Conservation (phyloP, 805 yeast genomes). For the Candida pseudofarinosa region DNA sequence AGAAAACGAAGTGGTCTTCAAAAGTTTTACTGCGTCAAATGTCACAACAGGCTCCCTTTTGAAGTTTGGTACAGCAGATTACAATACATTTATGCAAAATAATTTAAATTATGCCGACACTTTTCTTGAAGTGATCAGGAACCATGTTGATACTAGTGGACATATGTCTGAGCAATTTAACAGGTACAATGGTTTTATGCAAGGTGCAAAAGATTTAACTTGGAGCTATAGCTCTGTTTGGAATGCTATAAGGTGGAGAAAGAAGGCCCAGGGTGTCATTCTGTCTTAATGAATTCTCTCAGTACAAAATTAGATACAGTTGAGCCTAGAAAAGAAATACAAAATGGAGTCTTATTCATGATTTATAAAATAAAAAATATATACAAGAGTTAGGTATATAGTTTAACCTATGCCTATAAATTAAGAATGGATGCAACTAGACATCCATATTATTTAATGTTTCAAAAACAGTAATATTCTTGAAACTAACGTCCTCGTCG, state of each 20-base stretch:
- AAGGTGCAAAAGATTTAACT: constrained; percentile 83
- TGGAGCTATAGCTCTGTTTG: constrained; percentile 87
- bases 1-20: constrained; percentile 25
- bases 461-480: constrained; percentile 33
- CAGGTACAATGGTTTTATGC: constrained; percentile 73
- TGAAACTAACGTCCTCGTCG: constrained; percentile 11
- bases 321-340: neutral
- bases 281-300: constrained; percentile 7
- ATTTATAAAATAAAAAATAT: neutral
- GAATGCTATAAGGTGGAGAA: constrained; percentile 65
- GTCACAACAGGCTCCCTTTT: constrained; percentile 18
- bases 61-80: constrained; percentile 41
- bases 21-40: constrained; percentile 26
- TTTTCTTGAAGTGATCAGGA: constrained; percentile 54
- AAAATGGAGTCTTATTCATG: neutral
- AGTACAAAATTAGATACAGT: neutral
- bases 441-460: constrained; percentile 33
- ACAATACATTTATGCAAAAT: constrained; percentile 40
- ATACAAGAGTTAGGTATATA: too few relatives aligned
- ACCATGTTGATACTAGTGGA: constrained; percentile 62
- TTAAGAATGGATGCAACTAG: constrained; percentile 2
- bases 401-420: too few relatives aligned
- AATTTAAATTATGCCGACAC: constrained; percentile 62
- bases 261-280: constrained; percentile 30
- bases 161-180: constrained; percentile 88